These are phyloP conservation scores for Xerocomellus chrysenteron DNA, from an alignment of 768 basidiomycete genomes.

Conservation along the genomic window DNA sequence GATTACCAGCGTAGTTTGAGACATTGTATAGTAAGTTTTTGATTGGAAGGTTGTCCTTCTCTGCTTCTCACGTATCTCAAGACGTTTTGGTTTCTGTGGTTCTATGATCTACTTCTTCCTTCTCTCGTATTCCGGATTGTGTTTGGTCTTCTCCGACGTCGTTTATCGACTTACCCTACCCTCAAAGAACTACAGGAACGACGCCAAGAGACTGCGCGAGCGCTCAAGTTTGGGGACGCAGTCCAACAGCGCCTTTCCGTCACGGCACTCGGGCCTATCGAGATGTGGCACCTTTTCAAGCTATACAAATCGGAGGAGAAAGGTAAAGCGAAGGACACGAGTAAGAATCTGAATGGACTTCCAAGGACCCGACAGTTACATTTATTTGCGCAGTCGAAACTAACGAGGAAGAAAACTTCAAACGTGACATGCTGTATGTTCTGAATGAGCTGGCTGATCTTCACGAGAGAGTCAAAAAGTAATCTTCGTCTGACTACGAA, in stretches of 20 bases:
- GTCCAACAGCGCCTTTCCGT: conserved; percentile 46
- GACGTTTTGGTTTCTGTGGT: conserved; percentile 68
- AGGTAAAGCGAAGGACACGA: conserved; percentile 28
- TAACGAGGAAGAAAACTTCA: conserved; percentile 39
- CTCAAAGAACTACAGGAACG: conserved; percentile 52
- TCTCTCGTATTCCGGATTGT: conserved; percentile 48
- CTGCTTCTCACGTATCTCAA: conserved; percentile 23
- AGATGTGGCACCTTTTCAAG: conserved; percentile 53
- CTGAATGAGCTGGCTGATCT: conserved; percentile 55
- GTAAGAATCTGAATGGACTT: background rate
- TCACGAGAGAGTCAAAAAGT: conserved; percentile 68
- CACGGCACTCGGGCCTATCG: conserved; percentile 48
- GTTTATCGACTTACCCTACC: conserved; percentile 54
- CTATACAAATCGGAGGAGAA: conserved; percentile 40
- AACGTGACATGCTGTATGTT: conserved; percentile 39
- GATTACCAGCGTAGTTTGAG: conserved; percentile 44
- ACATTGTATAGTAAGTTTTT: conserved; percentile 50
- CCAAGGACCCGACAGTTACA: background rate
- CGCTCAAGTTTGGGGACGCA: conserved; percentile 52
- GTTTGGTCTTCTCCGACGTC: conserved; percentile 47
- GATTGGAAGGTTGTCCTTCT: background rate
- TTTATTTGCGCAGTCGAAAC: conserved; percentile 1
- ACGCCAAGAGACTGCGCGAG: conserved; percentile 46
- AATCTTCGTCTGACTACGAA: conserved; percentile 10
- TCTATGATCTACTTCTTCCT: conserved; percentile 54